Base-by-base conservation (phyloP, 225 moss, liverwort and hornwort genomes). In the Polytrichum commune region DNA sequence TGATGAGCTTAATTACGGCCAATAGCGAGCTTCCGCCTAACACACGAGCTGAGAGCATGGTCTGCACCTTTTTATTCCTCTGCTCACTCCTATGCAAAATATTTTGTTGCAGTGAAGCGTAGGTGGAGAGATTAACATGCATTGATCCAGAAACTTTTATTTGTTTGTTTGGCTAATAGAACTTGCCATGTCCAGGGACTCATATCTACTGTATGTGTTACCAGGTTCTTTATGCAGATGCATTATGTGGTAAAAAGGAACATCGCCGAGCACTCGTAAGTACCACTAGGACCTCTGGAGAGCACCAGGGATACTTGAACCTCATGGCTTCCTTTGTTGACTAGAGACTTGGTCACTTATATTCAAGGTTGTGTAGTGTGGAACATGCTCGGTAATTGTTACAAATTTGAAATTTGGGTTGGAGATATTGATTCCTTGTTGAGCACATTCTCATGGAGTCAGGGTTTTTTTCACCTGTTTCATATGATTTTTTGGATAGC, bases 191-290 rank as follows among this genome's bases (percentile, higher is more conserved):
- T 13, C 13, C 16, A 46, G 46, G 46, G 10, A 46, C 46, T 46
- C 13, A 46, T 3, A 46, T 46, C 16, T 46, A 46, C 46, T 46
- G 16, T 18, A 63, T 58, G 27, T 24, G 24, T 55, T 35, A 61
- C 68, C 85, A 94, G 91, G 74, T 92, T 66, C 73, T 96, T n/a
- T 79, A 83, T 70, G 96, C 86, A 62, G 96, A 96, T 86, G 96
- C 96, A 54, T 80, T 93, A 38, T 91, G 90, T 65, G 96, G 90
- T 19, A 87, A 78, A 67, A 96, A 92, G 80, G 96, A 96, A 73
- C 90, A 90, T 67, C 80, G 80, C 68, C 85, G 96, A 76, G 96
- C 96, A 28, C 78, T 96, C 80, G 93, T 94, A 85, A 77, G 90
- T 65, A 68, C 61, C 28, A 72, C 27, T 30, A 20, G 62, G 53